Percentiles rank a stretch among this genome's conserved stretches.
These are phyloP conservation scores for Allomyces macrogynus DNA, from an alignment of 192 early-diverging fungal genomes.

Conservation along the genomic window DNA sequence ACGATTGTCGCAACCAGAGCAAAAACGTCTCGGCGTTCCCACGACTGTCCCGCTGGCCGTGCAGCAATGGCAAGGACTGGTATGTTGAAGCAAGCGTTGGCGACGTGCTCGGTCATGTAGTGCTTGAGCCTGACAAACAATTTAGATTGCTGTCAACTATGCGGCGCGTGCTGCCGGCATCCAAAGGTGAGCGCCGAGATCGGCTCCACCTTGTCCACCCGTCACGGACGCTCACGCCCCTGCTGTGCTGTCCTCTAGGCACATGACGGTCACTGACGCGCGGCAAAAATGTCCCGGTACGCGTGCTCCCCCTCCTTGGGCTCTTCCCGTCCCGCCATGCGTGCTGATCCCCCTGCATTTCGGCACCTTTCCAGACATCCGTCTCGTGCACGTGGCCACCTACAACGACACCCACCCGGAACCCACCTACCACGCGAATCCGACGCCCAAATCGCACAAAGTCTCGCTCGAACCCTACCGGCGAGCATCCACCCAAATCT, in stretches of 20 bases:
- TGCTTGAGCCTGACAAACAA: neutral
- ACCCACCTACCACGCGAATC: constrained; percentile 44
- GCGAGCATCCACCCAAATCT: constrained; percentile 45
- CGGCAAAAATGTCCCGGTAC: constrained; percentile 24
- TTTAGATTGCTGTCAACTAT: constrained; percentile 44
- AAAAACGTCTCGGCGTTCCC: constrained; percentile 45
- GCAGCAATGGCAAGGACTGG: constrained; percentile 75
- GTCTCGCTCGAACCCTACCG: constrained; percentile 69
- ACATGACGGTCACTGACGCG: constrained; percentile 27
- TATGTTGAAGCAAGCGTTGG: constrained; percentile 28
- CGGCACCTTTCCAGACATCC: constrained; percentile 35
- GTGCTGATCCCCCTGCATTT: neutral
- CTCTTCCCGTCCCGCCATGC: neutral
- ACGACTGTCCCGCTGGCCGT: constrained; percentile 51
- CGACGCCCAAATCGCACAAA: constrained; percentile 60
- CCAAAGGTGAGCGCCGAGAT: constrained; percentile 6
- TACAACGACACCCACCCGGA: constrained; percentile 41
- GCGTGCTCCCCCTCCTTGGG: neutral
- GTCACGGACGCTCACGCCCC: no score
- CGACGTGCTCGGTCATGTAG: constrained; percentile 4
- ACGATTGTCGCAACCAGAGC: constrained; percentile 24
- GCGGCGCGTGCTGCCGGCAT: constrained; percentile 61
- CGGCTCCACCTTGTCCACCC: no score
- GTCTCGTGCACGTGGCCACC: constrained; percentile 65
- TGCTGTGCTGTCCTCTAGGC: constrained; percentile 10